Evolutionary conservation across 176 grass and related monocot species (phyloP).

Genomic region (Oryza coarctata): DNA sequence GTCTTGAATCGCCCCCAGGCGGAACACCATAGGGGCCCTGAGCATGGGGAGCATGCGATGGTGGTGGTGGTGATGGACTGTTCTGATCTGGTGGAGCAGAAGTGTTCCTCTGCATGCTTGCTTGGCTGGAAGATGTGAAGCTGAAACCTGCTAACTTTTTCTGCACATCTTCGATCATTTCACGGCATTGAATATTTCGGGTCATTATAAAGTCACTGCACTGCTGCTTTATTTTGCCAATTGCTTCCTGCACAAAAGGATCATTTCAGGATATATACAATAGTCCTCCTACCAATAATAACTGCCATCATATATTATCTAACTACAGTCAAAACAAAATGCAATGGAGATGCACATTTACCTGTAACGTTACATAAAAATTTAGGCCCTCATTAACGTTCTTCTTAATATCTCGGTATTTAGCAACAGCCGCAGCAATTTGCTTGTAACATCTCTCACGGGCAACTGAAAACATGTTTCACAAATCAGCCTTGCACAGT

Average conservation of each 20-base stretch:
- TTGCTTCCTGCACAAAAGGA: slow-evolving; percentile 73
- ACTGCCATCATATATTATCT: slow-evolving; percentile 8
- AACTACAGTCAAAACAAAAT: slow-evolving; percentile 21
- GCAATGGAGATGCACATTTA: slow-evolving; percentile 30
- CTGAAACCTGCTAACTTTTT: slow-evolving; percentile 85
- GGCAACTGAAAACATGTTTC: slow-evolving; percentile 57
- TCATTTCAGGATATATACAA: slow-evolving; percentile 7
- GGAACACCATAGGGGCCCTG: slow-evolving; percentile 42
- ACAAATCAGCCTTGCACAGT: slow-evolving; percentile 9
- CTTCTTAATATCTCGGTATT: slow-evolving; percentile 85
- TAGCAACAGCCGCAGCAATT: slow-evolving; percentile 85
- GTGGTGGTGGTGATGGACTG: slow-evolving; percentile 38
- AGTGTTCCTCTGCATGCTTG: slow-evolving; percentile 41
- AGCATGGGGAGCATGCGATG: slow-evolving; percentile 32
- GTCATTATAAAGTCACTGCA: slow-evolving; percentile 94
- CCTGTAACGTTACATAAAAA: slow-evolving; percentile 96
- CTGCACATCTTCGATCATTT: slow-evolving; percentile 98
- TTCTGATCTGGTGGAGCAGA: slow-evolving; percentile 55
- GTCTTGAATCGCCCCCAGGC: slow-evolving; percentile 41
- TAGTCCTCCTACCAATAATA: not conserved
- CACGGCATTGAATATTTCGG: slow-evolving; percentile 90
- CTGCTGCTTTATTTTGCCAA: slow-evolving; percentile 87
- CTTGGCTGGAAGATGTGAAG: slow-evolving; percentile 58
- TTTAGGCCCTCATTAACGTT: slow-evolving; percentile 91
- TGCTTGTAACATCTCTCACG: slow-evolving; percentile 93